phyloP scores from a whole-genome alignment of 768 basidiomycete genomes.

The Boletus vermiculosoides region DNA sequence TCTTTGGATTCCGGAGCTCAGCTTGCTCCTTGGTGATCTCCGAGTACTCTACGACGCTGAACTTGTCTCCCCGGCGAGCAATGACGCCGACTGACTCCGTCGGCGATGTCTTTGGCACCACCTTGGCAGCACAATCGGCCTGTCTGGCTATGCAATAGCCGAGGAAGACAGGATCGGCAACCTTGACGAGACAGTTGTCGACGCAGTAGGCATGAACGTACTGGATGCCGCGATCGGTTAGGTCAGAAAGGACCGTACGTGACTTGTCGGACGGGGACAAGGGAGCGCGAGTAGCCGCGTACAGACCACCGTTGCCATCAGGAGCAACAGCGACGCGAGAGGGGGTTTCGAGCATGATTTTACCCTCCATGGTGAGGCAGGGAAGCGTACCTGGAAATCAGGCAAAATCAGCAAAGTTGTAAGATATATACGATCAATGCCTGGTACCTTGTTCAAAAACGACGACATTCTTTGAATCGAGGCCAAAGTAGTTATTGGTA shows the following conservation, averaged over 20 bases:
- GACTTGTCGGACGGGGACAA: constrained; percentile 57
- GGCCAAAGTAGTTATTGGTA: constrained; percentile 76
- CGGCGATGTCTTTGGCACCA: constrained; percentile 85
- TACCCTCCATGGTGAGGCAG: constrained; percentile 91
- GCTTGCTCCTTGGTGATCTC: constrained; percentile 90
- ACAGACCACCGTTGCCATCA: constrained; percentile 96
- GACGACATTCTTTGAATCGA: constrained; percentile 75
- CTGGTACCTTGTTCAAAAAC: constrained; percentile 93
- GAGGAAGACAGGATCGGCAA: constrained; percentile 96
- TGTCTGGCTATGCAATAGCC: constrained; percentile 89
- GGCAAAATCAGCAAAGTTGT: neutral
- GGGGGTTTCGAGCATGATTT: constrained; percentile 79
- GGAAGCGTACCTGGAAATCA: constrained; percentile 78
- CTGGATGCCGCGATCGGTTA: constrained; percentile 68
- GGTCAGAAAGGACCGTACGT: constrained; percentile 80
- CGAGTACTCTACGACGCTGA: constrained; percentile 95
- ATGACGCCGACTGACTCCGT: constrained; percentile 95
- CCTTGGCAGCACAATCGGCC: constrained; percentile 93
- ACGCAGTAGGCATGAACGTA: constrained; percentile 97
- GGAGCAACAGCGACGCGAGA: constrained; percentile 91
- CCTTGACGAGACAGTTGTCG: constrained; percentile 97
- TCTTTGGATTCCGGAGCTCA: constrained; percentile 63
- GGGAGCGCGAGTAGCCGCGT: constrained; percentile 86
- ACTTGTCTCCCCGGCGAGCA: constrained; percentile 78
- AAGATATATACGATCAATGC: constrained; percentile 1